Percentiles rank a stretch among this genome's conserved stretches.
phyloP scores from a whole-genome alignment of 306 rosid genomes.

The Dicorynia guianensis region DNA sequence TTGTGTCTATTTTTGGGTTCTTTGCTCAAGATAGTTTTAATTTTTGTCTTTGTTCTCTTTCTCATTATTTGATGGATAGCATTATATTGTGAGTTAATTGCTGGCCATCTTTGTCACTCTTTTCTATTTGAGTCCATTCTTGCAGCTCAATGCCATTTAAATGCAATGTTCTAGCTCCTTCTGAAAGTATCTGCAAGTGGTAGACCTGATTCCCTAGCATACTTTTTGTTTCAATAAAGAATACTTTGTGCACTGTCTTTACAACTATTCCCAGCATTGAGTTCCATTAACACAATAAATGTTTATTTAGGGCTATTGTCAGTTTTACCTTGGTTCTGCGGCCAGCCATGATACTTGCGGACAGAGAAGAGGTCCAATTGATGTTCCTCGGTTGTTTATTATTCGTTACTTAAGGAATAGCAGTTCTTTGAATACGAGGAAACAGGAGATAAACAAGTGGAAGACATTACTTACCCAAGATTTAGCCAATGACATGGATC shows the following conservation, averaged over 20 bases:
- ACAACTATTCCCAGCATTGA: conserved; percentile 24
- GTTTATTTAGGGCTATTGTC: conserved; percentile 71
- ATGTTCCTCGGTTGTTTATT: conserved; percentile 72
- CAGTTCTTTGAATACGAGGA: conserved; percentile 52
- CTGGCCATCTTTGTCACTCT: neutral
- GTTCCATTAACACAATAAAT: conserved; percentile 25
- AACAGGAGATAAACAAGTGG: conserved; percentile 54
- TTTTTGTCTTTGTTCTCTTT: neutral
- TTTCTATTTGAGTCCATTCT: conserved; percentile 12
- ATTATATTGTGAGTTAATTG: neutral
- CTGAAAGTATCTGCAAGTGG: neutral
- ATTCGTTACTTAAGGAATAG: conserved; percentile 80
- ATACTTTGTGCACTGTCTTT: conserved; percentile 2
- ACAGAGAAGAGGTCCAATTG: conserved; percentile 61
- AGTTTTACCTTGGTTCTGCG: conserved; percentile 76
- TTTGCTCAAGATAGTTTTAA: neutral
- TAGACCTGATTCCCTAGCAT: conserved; percentile 11
- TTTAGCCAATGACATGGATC: conserved; percentile 66
- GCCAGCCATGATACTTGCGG: conserved; percentile 85
- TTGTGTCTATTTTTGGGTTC: neutral
- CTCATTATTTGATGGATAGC: neutral
- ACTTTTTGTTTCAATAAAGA: conserved; percentile 7
- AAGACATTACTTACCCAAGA: conserved; percentile 48
- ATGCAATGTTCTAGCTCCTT: conserved; percentile 21
- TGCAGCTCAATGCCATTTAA: conserved; percentile 1